phyloP scores from a whole-genome alignment of 371 early-diverging fungal genomes.

The Rhizomucor pusillus region DNA sequence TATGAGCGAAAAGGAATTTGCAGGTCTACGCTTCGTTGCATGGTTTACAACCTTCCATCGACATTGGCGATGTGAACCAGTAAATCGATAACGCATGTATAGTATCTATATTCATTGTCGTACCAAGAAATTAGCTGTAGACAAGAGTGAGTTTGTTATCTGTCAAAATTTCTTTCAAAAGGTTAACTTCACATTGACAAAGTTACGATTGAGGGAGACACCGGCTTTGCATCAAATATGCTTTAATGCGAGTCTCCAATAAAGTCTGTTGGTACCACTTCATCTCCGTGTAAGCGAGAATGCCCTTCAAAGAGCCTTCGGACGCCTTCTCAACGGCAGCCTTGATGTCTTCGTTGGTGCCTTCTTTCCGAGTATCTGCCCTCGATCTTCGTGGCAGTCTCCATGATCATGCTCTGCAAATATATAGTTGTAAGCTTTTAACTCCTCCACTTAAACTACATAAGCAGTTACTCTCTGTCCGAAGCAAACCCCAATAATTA shows the following conservation, averaged over 20 bases:
- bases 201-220: slow-evolving; percentile 93
- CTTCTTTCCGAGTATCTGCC: no score
- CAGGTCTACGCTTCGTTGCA: background rate
- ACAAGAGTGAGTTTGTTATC: background rate
- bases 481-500: no score
- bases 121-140: slow-evolving; percentile 90
- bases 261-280: slow-evolving; percentile 97
- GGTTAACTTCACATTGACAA: slow-evolving; percentile 76
- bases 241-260: slow-evolving; percentile 87
- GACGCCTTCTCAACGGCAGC: slow-evolving; percentile 82
- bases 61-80: slow-evolving; percentile 17
- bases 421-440: no score
- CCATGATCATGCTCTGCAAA: no score
- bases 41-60: slow-evolving; percentile 15
- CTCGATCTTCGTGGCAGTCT: no score
- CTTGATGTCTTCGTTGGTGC: slow-evolving; percentile 92
- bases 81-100: slow-evolving; percentile 33
- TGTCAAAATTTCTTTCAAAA: slow-evolving; percentile 35
- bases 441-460: no score
- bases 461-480: no score
- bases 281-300: slow-evolving; percentile 96
- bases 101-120: slow-evolving; percentile 95
- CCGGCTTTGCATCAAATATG: slow-evolving; percentile 98
- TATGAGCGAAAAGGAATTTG: no score
- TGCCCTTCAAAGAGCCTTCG: slow-evolving; percentile 84